Base-by-base conservation (phyloP, 768 basidiomycete genomes). In the Amylocystis lapponica region DNA sequence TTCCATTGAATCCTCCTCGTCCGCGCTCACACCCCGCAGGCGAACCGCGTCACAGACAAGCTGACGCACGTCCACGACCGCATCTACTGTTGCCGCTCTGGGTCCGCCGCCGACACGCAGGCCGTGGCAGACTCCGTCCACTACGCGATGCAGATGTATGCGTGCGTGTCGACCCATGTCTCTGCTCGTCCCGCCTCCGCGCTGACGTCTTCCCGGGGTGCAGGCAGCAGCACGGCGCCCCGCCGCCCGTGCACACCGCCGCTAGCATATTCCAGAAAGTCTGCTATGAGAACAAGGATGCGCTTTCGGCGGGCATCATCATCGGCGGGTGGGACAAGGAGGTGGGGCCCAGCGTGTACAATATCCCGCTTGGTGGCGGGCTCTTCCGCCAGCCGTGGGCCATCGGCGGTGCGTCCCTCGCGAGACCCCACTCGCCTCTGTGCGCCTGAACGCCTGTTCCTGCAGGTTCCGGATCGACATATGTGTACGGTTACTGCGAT, bases 401-500 rank as follows among this genome's bases (percentile, higher is more conserved):
- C 36, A 98, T 99, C 50, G 96, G 94, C 63, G 93, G 92, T 88
- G 57, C 31, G 78, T 61, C 35, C 38, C 27, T 36, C 6, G 27
- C 36, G 19, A 12, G 38, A 20, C 36, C 13, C 29, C 30, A 8
- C 23, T 9, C 26, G 8, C 27, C 34, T 19, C 19, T 27, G 22
- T 38, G 32, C 2, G 3, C 29, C 10, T 21, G 10, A 6, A 17
- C 4, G 20, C 40, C 20, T 27, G 14, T 13, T 29, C n/a, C n/a
- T 21, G 3, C 51, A 91, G 87, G 91, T 20, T 95, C 92, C 39
- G 96, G 96, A 7, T 96, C 93, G 27, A 92, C 93, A 7, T 99
- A 98, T 61, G 92, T 98, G 10, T 99, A 98, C 59, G 96, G 95
- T 40, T 98, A 97, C 68, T 98, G 96, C 56, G 96, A 99, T 63